Evolutionary conservation across 2,329 filamentous ascomycete genomes (phyloP).

Genomic region (Penicillium occitanis): DNA sequence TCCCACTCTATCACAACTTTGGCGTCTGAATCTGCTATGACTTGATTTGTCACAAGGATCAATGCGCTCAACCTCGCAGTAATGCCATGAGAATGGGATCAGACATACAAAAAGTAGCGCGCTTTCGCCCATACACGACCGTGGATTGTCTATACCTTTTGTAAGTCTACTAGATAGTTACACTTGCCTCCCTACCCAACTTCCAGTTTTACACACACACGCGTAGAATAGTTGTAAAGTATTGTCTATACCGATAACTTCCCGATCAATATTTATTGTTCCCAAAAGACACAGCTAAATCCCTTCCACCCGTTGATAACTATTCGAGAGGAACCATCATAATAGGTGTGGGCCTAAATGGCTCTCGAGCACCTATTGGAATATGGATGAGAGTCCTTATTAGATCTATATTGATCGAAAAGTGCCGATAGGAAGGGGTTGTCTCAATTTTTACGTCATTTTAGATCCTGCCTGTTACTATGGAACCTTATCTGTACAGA

Average conservation of each 20-base stretch:
- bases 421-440: background rate
- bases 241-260: background rate
- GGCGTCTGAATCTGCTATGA: background rate
- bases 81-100: background rate
- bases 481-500: background rate
- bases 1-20: background rate
- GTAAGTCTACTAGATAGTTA: background rate
- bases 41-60: background rate
- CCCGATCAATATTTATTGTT: background rate
- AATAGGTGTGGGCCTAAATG: too few relatives aligned
- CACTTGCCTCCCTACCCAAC: background rate
- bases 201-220: background rate
- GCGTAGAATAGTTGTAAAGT: background rate
- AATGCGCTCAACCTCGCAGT: background rate
- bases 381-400: background rate
- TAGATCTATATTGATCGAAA: background rate
- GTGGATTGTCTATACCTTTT: background rate
- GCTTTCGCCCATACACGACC: background rate
- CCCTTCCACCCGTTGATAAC: background rate
- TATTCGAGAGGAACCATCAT: too few relatives aligned
- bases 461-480: background rate
- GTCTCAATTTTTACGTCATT: too few relatives aligned
- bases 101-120: background rate
- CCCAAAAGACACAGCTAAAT: background rate
- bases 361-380: background rate